Evolutionary conservation across 2,329 filamentous ascomycete genomes (phyloP).

Genomic region (Domatiomyces globalis): DNA sequence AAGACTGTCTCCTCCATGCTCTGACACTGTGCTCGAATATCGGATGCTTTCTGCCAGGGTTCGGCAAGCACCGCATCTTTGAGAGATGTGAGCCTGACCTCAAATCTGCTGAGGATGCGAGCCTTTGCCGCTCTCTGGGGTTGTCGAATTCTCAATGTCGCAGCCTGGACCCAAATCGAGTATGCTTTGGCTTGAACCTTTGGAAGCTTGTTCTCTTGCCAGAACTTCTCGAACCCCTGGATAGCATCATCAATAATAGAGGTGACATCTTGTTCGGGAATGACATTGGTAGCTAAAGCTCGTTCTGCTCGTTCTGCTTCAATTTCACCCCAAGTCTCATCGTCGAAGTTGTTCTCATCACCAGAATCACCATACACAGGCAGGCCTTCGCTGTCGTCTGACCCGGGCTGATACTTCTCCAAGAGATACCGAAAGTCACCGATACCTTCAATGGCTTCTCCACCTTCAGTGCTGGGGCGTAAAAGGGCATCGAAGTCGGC

Average conservation of each 20-base stretch:
- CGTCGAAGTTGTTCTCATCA: slow-evolving; percentile 40
- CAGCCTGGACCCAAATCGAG: slow-evolving; percentile 46
- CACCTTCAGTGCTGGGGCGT: not conserved
- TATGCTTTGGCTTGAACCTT: slow-evolving; percentile 44
- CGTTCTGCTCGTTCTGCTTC: slow-evolving; percentile 38
- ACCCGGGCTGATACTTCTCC: slow-evolving; percentile 29
- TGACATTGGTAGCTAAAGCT: slow-evolving; percentile 14
- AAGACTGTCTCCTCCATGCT: slow-evolving; percentile 52
- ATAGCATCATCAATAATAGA: slow-evolving; percentile 42
- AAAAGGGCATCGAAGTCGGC: not conserved
- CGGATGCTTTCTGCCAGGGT: slow-evolving; percentile 38
- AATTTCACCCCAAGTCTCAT: slow-evolving; percentile 48
- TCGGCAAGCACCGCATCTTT: slow-evolving; percentile 38
- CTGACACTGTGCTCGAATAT: slow-evolving; percentile 43
- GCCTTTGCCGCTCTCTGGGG: slow-evolving; percentile 34
- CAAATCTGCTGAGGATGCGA: slow-evolving; percentile 29
- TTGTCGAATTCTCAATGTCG: slow-evolving; percentile 27
- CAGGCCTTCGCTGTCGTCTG: slow-evolving; percentile 31
- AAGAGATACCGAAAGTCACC: slow-evolving; percentile 25
- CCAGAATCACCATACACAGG: slow-evolving; percentile 44
- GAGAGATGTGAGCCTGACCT: slow-evolving; percentile 42
- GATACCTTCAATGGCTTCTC: not conserved
- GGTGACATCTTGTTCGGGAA: slow-evolving; percentile 33
- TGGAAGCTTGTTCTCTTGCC: slow-evolving; percentile 46
- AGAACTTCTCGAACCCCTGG: slow-evolving; percentile 36